Conservation (phyloP, 2,329 filamentous ascomycete genomes). For the Colletotrichum sansevieriae region DNA sequence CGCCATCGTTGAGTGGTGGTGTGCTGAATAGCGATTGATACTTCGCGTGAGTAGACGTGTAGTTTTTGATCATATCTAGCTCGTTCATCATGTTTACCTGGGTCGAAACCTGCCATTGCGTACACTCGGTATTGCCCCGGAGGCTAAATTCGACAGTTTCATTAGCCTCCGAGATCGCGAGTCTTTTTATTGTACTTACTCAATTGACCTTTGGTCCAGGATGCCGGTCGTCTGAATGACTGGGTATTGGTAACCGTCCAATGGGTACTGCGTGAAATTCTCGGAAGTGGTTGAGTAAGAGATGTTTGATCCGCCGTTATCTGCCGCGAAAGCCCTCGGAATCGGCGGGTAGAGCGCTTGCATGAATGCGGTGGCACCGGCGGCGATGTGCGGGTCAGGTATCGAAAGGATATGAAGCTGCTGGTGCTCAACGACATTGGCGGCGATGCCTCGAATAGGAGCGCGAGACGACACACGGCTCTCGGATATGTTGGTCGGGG, state of each 20-base stretch:
- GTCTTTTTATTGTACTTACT: constrained; percentile 51
- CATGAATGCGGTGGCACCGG: constrained; percentile 81
- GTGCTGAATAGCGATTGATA: constrained; percentile 59
- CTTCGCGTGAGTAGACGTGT: constrained; percentile 51
- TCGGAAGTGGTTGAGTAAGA: constrained; percentile 59
- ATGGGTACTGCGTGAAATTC: constrained; percentile 71
- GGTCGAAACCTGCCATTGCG: constrained; percentile 52
- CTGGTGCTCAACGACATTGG: constrained; percentile 61
- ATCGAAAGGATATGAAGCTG: constrained; percentile 60
- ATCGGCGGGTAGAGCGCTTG: constrained; percentile 88
- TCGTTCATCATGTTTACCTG: constrained; percentile 46
- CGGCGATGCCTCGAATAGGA: constrained; percentile 58
- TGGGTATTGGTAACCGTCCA: constrained; percentile 86
- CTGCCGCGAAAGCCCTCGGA: constrained; percentile 52
- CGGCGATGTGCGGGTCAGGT: constrained; percentile 66
- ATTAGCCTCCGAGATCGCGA: not conserved
- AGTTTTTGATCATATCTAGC: constrained; percentile 44
- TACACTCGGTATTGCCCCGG: constrained; percentile 55
- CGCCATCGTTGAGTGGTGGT: constrained; percentile 52
- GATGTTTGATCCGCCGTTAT: constrained; percentile 50
- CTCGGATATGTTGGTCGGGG: constrained; percentile 44
- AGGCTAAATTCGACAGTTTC: constrained; percentile 47
- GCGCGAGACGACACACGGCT: constrained; percentile 48
- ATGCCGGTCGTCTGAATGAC: constrained; percentile 68
- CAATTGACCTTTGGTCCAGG: constrained; percentile 59